These are phyloP conservation scores for Leishmania arabica DNA, from an alignment of 208 protist genomes.

Conservation along the genomic window DNA sequence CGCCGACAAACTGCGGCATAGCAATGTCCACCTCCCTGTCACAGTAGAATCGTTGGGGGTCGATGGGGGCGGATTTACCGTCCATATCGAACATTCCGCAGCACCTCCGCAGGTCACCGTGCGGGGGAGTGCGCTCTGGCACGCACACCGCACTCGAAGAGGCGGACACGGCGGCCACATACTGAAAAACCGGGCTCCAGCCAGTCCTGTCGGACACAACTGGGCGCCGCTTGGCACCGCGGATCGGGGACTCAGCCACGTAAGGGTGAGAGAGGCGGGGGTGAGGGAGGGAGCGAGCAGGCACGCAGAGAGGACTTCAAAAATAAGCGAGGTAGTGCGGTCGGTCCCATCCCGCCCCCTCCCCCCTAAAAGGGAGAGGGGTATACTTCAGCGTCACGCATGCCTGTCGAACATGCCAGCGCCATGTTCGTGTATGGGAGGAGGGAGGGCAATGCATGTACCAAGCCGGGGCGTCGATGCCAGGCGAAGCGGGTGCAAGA, in stretches of 20 bases:
- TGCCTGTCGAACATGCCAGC: neutral
- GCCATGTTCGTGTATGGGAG: neutral
- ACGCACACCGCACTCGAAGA: neutral
- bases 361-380: too few species aligned
- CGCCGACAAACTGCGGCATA: conserved; percentile 39
- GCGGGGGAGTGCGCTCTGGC: conserved; percentile 26
- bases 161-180: conserved; percentile 2
- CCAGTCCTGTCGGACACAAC: neutral
- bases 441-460: neutral
- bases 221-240: neutral
- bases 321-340: too few species aligned
- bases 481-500: neutral
- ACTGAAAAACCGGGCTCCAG: conserved; percentile 6
- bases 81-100: conserved; percentile 21
- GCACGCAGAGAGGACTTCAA: neutral
- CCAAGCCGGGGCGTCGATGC: neutral
- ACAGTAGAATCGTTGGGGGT: conserved; percentile 19
- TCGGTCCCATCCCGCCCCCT: too few species aligned
- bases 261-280: neutral
- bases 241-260: neutral
- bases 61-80: neutral
- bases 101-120: conserved; percentile 36
- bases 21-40: conserved; percentile 39
- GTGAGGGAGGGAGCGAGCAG: neutral
- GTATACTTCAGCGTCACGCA: neutral